Evolutionary conservation across 2,329 filamentous ascomycete genomes (phyloP).

Genomic region (Lachnellula occidentalis): DNA sequence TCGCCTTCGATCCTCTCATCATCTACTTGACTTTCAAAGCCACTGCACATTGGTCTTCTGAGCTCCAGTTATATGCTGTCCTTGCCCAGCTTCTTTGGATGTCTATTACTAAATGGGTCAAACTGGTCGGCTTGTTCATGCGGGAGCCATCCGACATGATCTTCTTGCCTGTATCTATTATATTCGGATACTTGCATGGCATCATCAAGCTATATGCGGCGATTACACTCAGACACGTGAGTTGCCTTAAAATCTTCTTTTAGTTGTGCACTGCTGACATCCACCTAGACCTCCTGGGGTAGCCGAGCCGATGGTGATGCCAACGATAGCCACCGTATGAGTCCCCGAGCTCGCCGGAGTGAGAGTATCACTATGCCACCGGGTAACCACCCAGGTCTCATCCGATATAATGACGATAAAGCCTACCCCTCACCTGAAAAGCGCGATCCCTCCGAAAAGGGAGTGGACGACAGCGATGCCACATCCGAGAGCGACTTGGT

Average conservation of each 20-base stretch:
- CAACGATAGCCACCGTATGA: slow-evolving; percentile 63
- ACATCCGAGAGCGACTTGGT: slow-evolving; percentile 16
- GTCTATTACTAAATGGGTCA: slow-evolving; percentile 86
- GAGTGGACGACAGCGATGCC: slow-evolving; percentile 3
- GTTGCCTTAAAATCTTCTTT: slow-evolving; percentile 29
- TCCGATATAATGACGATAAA: slow-evolving; percentile 40
- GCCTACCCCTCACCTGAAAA: slow-evolving; percentile 6
- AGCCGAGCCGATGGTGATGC: slow-evolving; percentile 87
- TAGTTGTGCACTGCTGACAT: not conserved
- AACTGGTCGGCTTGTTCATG: slow-evolving; percentile 80
- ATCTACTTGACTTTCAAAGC: slow-evolving; percentile 65
- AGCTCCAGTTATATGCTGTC: slow-evolving; percentile 50
- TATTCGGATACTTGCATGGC: slow-evolving; percentile 91
- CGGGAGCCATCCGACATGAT: slow-evolving; percentile 77
- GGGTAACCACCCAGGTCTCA: slow-evolving; percentile 37
- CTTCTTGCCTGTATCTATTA: slow-evolving; percentile 75
- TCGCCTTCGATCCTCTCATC: slow-evolving; percentile 70
- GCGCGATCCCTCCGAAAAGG: slow-evolving; percentile 2
- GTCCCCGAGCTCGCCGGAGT: slow-evolving; percentile 27
- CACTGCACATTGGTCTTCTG: slow-evolving; percentile 53
- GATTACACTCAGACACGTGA: slow-evolving; percentile 75
- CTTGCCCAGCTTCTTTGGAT: slow-evolving; percentile 66
- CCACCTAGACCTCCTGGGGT: slow-evolving; percentile 80
- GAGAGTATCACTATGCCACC: slow-evolving; percentile 40
- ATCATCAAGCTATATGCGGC: slow-evolving; percentile 87